phyloP scores from a whole-genome alignment of 306 rosid genomes.

The Casuarina equisetifolia region DNA sequence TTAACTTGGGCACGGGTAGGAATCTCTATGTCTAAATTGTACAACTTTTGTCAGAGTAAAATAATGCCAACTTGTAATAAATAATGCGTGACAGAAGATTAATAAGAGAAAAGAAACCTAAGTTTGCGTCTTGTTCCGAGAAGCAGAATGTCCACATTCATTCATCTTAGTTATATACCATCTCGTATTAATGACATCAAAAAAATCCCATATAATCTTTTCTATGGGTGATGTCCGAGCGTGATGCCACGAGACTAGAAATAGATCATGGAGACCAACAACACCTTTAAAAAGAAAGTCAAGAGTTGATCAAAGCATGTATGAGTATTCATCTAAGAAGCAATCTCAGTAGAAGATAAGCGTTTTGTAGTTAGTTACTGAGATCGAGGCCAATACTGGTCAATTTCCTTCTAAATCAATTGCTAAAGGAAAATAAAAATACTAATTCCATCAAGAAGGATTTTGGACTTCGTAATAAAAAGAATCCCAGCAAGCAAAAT shows the following conservation, averaged over 20 bases:
- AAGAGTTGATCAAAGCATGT: background rate
- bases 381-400: background rate
- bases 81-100: background rate
- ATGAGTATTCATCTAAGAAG: background rate
- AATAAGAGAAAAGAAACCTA: background rate
- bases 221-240: background rate
- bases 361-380: background rate
- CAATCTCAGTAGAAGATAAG: background rate
- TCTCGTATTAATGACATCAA: conserved; percentile 16
- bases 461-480: conserved; percentile 7
- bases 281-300: background rate
- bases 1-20: conserved; percentile 2
- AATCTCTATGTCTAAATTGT: conserved; percentile 7
- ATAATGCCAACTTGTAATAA: conserved; percentile 13
- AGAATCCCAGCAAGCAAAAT: conserved; percentile 15
- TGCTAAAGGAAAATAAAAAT: background rate
- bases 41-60: background rate
- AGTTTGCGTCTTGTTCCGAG: conserved; percentile 22
- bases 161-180: conserved; percentile 10
- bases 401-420: background rate
- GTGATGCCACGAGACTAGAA: conserved; percentile 8
- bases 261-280: conserved; percentile 9
- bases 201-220: conserved; percentile 27
- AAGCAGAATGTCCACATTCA: conserved; percentile 21
- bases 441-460: background rate